phyloP scores from a whole-genome alignment of 116 monocot species.

The Trichopus zeylanicus region DNA sequence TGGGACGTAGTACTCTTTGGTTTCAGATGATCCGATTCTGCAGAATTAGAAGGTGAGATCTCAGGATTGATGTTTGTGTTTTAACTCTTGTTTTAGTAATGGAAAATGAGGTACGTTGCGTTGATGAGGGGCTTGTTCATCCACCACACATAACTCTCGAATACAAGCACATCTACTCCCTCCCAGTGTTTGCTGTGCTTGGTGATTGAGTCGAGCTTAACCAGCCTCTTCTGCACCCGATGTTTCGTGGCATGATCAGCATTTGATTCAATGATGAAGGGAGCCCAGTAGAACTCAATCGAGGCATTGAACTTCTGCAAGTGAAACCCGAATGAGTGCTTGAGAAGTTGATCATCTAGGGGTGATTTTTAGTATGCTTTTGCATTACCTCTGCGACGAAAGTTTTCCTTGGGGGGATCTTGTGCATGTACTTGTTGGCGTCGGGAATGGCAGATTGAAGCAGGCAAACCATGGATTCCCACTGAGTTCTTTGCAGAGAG shows the following conservation, averaged over 20 bases:
- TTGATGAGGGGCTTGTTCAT: conserved; percentile 49
- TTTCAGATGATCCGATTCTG: conserved; percentile 2
- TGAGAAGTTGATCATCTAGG: neutral
- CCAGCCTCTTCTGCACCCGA: conserved; percentile 30
- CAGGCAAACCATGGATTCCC: conserved; percentile 81
- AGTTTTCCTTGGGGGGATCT: conserved; percentile 33
- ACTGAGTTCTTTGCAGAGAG: conserved; percentile 59
- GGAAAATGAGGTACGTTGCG: conserved; percentile 10
- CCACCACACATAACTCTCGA: conserved; percentile 67
- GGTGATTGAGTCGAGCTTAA: conserved; percentile 38
- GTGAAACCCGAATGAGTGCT: neutral
- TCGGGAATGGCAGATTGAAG: conserved; percentile 28
- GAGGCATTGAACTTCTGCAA: conserved; percentile 52
- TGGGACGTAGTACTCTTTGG: conserved; percentile 23
- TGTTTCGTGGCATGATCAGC: conserved; percentile 46
- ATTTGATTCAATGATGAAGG: conserved; percentile 55
- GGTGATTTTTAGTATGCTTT: neutral
- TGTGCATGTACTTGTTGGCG: conserved; percentile 19
- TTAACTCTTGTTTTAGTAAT: too few species aligned
- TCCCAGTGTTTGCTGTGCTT: conserved; percentile 38
- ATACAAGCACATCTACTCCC: conserved; percentile 44
- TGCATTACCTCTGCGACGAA: conserved; percentile 32
- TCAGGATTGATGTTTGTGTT: too few species aligned
- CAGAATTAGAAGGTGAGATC: too few species aligned
- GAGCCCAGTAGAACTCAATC: conserved; percentile 76